Evolutionary conservation across 2,329 filamentous ascomycete genomes (phyloP).

Genomic region (Fusarium compactum): DNA sequence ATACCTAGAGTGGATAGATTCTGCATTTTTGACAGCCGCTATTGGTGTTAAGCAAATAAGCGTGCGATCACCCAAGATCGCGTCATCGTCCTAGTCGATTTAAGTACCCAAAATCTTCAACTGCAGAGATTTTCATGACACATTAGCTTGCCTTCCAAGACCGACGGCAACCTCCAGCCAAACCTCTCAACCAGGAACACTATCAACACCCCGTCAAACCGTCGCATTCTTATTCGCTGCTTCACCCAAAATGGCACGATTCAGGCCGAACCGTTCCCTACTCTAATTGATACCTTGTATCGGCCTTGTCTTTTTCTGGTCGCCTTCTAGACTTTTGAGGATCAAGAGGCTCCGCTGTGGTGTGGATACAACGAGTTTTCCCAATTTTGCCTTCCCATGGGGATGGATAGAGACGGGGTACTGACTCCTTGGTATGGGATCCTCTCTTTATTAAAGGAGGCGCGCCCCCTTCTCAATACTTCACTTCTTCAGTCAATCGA

Average conservation of each 20-base stretch:
- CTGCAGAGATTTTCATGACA: conserved; percentile 40
- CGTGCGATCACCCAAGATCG: conserved; percentile 48
- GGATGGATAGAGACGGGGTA: conserved; percentile 1
- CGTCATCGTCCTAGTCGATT: conserved; percentile 47
- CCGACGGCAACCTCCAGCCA: not conserved
- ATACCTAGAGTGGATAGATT: conserved; percentile 34
- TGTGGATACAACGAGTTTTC: conserved; percentile 25
- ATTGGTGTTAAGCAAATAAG: conserved; percentile 34
- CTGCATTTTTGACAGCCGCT: not conserved
- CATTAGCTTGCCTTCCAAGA: conserved; percentile 27
- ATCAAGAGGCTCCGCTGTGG: conserved; percentile 14
- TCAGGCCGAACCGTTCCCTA: conserved; percentile 26
- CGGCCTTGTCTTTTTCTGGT: conserved; percentile 34
- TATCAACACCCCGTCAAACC: not conserved
- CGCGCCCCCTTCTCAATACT: not conserved
- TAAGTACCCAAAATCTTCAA: conserved; percentile 13
- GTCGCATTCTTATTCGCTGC: conserved; percentile 30
- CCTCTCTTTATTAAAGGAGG: conserved; percentile 35
- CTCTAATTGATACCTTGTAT: not conserved
- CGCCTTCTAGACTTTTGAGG: conserved; percentile 41
- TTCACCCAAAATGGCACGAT: conserved; percentile 35
- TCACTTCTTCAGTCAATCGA: conserved; percentile 7
- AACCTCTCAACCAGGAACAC: not conserved
- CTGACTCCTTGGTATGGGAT: not conserved
- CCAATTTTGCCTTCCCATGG: conserved; percentile 31